Conservation (phyloP, 2,329 filamentous ascomycete genomes). For the Zarea fungicola region DNA sequence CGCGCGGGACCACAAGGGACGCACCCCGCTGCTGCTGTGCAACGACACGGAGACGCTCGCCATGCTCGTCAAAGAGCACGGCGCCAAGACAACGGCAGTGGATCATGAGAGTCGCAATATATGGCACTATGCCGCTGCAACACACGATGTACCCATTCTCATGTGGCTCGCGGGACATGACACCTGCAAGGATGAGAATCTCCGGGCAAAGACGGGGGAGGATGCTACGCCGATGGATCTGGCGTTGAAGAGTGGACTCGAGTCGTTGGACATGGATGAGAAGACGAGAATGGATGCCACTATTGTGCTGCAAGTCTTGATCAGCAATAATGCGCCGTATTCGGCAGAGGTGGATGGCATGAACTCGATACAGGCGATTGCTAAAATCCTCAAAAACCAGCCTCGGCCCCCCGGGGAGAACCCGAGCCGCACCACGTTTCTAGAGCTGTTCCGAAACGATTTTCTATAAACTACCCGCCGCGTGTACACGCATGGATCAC, state of each 20-base stretch:
- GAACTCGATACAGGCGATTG: not conserved
- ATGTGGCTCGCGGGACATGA: slow-evolving; percentile 28
- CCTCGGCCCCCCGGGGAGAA: not conserved
- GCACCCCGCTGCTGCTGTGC: slow-evolving; percentile 32
- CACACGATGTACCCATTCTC: slow-evolving; percentile 25
- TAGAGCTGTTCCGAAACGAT: not conserved
- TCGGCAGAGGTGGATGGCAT: not conserved
- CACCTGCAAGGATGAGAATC: slow-evolving; percentile 22
- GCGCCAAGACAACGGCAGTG: slow-evolving; percentile 23
- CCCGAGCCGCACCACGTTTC: not conserved
- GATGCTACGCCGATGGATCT: slow-evolving; percentile 28
- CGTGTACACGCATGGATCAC: too few species aligned
- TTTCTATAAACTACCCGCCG: too few species aligned
- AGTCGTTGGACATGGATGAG: not conserved
- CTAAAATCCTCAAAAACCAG: slow-evolving; percentile 2
- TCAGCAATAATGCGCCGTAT: slow-evolving; percentile 3
- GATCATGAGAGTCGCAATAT: slow-evolving; percentile 30
- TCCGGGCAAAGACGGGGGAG: slow-evolving; percentile 17
- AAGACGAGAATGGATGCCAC: not conserved
- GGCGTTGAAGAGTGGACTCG: slow-evolving; percentile 19
- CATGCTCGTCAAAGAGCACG: slow-evolving; percentile 22
- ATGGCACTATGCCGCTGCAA: slow-evolving; percentile 33
- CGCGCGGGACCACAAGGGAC: slow-evolving; percentile 22
- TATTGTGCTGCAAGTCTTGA: not conserved
- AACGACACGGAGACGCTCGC: slow-evolving; percentile 24